A percentile compares a stretch with the other conserved stretches of the same genome.
These are phyloP conservation scores for Vitis hybrid DNA, from an alignment of 177 flowering plant genomes.

Conservation along the genomic window DNA sequence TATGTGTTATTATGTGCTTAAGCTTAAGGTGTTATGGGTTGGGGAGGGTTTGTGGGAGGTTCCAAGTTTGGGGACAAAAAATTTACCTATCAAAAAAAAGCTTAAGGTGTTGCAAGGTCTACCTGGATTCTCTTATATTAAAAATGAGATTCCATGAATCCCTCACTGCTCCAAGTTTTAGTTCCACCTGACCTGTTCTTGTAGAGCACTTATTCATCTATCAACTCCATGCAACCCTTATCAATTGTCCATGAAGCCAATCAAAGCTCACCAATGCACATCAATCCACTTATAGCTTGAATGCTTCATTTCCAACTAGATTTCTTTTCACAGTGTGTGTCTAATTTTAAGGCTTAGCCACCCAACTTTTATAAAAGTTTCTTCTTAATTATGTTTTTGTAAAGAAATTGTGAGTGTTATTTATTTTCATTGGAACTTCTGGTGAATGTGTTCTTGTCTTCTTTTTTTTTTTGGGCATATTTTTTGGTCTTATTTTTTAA, in stretches of 20 bases:
- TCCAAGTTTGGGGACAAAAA: no score
- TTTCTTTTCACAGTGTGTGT: not conserved
- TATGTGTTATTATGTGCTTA: not conserved
- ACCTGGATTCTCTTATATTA: not conserved
- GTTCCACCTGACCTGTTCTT: not conserved
- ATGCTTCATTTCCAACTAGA: not conserved
- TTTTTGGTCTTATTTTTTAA: slow-evolving; percentile 11
- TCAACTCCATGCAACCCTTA: not conserved
- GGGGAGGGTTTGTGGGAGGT: no score
- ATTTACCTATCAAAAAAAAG: no score
- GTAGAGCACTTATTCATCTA: not conserved
- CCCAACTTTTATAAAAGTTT: not conserved
- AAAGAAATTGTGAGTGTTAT: not conserved
- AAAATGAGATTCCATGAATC: not conserved
- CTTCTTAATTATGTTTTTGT: not conserved
- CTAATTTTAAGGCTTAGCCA: not conserved
- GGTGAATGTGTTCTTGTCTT: no score
- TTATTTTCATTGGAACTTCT: not conserved
- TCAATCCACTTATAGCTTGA: not conserved
- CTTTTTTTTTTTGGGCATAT: not conserved
- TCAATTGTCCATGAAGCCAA: not conserved
- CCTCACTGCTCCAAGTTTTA: not conserved
- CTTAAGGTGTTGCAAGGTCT: not conserved
- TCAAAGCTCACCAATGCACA: not conserved
- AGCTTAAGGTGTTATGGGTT: not conserved